Conservation (phyloP, 108 stramenopile species). For the Bacterosira constricta region DNA sequence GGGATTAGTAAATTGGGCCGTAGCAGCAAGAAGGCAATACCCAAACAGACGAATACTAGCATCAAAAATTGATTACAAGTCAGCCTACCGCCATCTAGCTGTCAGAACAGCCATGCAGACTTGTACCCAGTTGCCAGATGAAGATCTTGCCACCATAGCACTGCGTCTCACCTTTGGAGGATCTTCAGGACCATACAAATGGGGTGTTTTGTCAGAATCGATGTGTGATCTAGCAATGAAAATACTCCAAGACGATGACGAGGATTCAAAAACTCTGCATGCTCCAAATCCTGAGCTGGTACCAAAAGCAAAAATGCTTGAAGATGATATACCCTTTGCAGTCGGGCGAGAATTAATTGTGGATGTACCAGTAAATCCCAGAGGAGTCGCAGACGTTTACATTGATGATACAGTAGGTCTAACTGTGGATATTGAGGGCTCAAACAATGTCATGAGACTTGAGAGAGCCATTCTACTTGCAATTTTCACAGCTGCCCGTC, state of each 20-base stretch:
- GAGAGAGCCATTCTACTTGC: constrained; percentile 26
- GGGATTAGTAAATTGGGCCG: neutral
- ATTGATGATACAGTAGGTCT: constrained; percentile 30
- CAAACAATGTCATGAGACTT: constrained; percentile 1
- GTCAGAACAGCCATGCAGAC: neutral
- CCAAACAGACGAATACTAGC: neutral
- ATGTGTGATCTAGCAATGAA: neutral
- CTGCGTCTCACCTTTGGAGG: neutral
- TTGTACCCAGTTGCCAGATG: neutral
- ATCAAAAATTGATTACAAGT: neutral
- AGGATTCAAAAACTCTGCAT: constrained; percentile 9
- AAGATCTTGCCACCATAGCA: neutral
- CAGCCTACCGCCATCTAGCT: neutral
- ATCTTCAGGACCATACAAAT: neutral
- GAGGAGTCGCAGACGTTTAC: constrained; percentile 23
- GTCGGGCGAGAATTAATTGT: constrained; percentile 2
- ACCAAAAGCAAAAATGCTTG: neutral
- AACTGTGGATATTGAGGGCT: constrained; percentile 5
- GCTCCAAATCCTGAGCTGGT: neutral
- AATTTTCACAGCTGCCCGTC: neutral
- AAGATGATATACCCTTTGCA: neutral
- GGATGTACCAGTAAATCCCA: constrained; percentile 5
- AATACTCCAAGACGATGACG: neutral
- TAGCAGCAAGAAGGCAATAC: neutral
- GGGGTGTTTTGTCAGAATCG: neutral